phyloP scores from a whole-genome alignment of 164 flowering plant species.

The Warburgia ugandensis region DNA sequence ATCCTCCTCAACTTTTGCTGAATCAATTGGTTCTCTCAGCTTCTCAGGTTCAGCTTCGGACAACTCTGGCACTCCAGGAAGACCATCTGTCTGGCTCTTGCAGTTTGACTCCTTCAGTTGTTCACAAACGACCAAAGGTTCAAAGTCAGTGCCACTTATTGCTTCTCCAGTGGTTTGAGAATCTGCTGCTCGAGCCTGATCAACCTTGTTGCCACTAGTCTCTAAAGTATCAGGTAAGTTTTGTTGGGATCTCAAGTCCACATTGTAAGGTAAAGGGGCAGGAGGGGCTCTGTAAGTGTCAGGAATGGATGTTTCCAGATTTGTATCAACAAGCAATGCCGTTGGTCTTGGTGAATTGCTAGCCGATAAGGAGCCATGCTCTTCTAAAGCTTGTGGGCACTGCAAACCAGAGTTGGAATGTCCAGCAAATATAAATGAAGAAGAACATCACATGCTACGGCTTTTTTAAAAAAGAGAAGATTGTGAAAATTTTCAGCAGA shows the following conservation, averaged over 20 bases:
- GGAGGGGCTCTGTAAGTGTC: slow-evolving; percentile 77
- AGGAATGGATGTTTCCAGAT: slow-evolving; percentile 54
- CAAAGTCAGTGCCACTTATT: slow-evolving; percentile 20
- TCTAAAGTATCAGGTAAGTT: slow-evolving; percentile 19
- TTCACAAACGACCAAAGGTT: slow-evolving; percentile 25
- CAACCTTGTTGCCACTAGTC: slow-evolving; percentile 17
- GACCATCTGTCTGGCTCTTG: slow-evolving; percentile 26
- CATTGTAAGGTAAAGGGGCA: slow-evolving; percentile 68
- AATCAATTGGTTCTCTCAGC: slow-evolving; percentile 18
- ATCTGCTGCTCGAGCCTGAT: slow-evolving; percentile 5
- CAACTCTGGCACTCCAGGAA: slow-evolving; percentile 36
- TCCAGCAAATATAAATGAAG: too few species aligned
- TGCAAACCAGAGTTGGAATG: slow-evolving; percentile 23
- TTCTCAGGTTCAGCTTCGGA: slow-evolving; percentile 30
- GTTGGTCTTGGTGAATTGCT: slow-evolving; percentile 33
- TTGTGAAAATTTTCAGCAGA: too few species aligned
- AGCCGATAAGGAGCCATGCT: slow-evolving; percentile 43
- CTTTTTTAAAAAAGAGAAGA: too few species aligned
- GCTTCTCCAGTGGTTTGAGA: slow-evolving; percentile 17
- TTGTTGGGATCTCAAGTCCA: slow-evolving; percentile 42
- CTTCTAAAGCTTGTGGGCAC: slow-evolving; percentile 59
- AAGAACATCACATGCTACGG: too few species aligned
- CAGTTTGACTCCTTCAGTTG: slow-evolving; percentile 29
- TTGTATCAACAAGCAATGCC: slow-evolving; percentile 44
- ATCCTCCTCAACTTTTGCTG: slow-evolving; percentile 57